Evolutionary conservation across 2,329 filamentous ascomycete species (phyloP).

Genomic region (Trichoderma citrinoviride): DNA sequence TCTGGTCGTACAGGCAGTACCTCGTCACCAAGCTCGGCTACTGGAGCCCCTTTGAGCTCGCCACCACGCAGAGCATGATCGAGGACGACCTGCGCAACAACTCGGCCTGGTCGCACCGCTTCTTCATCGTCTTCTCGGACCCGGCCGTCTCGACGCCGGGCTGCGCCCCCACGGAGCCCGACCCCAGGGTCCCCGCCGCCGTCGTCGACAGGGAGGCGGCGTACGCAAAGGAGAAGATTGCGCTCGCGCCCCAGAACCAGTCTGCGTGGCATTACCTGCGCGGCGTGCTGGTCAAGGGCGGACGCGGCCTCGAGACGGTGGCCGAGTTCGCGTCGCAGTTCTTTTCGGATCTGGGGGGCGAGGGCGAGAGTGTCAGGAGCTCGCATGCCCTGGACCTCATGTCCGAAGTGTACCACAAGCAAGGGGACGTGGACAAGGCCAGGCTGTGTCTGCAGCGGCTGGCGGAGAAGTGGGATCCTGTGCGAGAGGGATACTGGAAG

Average conservation of each 20-base stretch:
- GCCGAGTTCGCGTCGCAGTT: conserved; percentile 52
- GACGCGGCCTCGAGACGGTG: conserved; percentile 45
- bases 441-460: conserved; percentile 69
- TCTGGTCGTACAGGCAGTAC: conserved; percentile 91
- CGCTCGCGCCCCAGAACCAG: conserved; percentile 85
- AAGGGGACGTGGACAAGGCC: conserved; percentile 60
- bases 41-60: conserved; percentile 69
- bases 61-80: conserved; percentile 69
- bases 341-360: conserved; percentile 47
- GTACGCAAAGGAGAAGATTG: conserved; percentile 71
- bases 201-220: conserved; percentile 71
- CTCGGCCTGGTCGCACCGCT: conserved; percentile 95
- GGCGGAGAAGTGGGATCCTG: conserved; percentile 83
- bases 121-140: conserved; percentile 81
- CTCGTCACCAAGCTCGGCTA: conserved; percentile 63
- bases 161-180: conserved; percentile 50
- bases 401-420: conserved; percentile 63
- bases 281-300: conserved; percentile 69
- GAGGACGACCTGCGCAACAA: conserved; percentile 87
- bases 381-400: conserved; percentile 69
- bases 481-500: conserved; percentile 90
- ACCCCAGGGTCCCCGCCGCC: conserved; percentile 57
- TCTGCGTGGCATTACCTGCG: conserved; percentile 90
- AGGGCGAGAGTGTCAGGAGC: conserved; percentile 54
- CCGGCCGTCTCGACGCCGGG: conserved; percentile 49